Base-by-base conservation (phyloP, 306 rosid species). In the Prunus persica region DNA sequence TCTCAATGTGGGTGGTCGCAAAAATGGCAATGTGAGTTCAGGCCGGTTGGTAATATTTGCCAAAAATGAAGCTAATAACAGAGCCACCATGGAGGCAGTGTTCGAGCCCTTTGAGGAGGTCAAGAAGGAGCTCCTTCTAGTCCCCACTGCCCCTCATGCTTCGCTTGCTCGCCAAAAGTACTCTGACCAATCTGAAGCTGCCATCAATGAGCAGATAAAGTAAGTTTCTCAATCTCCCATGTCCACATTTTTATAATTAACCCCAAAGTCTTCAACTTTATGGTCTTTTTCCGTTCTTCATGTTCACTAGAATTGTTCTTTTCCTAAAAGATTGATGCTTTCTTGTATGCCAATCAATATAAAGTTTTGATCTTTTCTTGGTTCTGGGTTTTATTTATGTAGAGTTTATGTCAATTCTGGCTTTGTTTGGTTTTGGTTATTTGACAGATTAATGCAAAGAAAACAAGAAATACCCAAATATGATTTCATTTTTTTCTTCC, bases 131-230 rank as follows among this genome's bases (percentile, higher is more conserved):
- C 85, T 84, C 34, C 81, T 74, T 52, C 19, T 63, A 5, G 78
- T 81, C 13, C 83, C 85, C 30, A 60, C 73, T 52, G 4, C 19
- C 14, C 77, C 83, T 8, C 76, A 81, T n/a, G 74, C 14, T 16
- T 84, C 88, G 19, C 73, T 84, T 50, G 83, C 88, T 78, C 76
- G 88, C 28, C 88, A 84, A 28, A 78, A 50, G 20, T 84, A 78
- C 76, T 6, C 66, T 18, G 70, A 78, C 19, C 55, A 41, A 9
- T 74, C 65, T 45, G 79, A 75, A 54, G 73, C 69, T 27, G 88
- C 88, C 52, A 79, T 84, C 56, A 84, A 84, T n/a, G 76, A 78
- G 34, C 88, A 84, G 46, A 84, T 84, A 79, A 84, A 84, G 88
- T 84, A 32, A 32, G 85, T 60, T 84, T 73, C 6, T 38, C 43